Evolutionary conservation across 768 basidiomycete species (phyloP), one percentile per base, ranked within the genome.

Genomic region (Suillus placidus): DNA sequence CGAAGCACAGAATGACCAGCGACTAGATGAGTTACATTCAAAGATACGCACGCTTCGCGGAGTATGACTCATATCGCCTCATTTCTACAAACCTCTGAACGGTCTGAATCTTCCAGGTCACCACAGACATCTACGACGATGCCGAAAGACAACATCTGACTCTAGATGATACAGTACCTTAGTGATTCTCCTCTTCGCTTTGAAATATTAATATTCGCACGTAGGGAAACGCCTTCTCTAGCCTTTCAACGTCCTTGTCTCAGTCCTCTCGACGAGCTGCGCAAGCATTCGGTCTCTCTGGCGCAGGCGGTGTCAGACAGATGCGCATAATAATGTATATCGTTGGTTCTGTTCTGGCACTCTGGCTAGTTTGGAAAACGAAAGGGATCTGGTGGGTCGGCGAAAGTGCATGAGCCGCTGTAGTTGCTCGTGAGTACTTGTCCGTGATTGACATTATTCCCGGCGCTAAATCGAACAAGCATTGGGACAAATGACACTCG

Each of bases 1-100:
- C 71, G 93, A 95, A 76, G 73, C 84, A 8, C 93, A 95, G 76
- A 95, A 95, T 74, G 92, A 95, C 81, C 88, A 92, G 71, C 82
- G 87, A 35, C 83, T 95, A 13, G 92, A 95, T 64, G 90, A 93
- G 60, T 81, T 95, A 2, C 93, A 95, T 76, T 87, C 91, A 23
- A 95, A 95, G 75, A 86, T 94, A 57, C 85, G 92, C 49, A 90
- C 90, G 20, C 74, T 95, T 56, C 87, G 93, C 67, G 90, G 90
- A n/a, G 93, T 94, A 74, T 69, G 86, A 68, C 20, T 26, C 56
- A 35, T 62, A 0, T 18, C 12, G 3, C 6, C 45, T 47, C 4
- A 20, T 37, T 62, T 42, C 62, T 52, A 8, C n/a, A 45, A 40
- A 10, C 14, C 38, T 62, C 34, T 20, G 6, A 43, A 43, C 64